Evolutionary conservation across 2,329 filamentous ascomycete species (phyloP), one percentile per base, ranked within the genome.

Genomic region (Cladosporium oxysporum): DNA sequence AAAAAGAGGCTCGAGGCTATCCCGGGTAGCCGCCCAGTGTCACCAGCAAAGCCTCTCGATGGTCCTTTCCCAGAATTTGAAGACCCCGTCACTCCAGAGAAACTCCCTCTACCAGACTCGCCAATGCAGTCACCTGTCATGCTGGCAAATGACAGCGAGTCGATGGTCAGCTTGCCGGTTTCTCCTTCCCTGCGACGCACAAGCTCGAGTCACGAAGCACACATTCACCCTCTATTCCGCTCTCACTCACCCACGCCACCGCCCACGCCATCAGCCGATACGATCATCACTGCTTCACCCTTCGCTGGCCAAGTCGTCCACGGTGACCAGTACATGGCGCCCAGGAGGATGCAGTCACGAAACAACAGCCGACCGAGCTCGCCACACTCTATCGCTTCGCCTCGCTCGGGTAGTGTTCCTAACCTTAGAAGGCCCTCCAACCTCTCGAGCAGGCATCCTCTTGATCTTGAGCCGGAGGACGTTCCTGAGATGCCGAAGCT

Each of bases 151-250:
- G 53, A 49, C 53, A 49, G 33, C 37, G 62, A 58, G 14, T 63
- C 60, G 2, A 35, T 29, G 14, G n/a, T 41, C 37, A 55, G 35
- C 31, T 33, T 61, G 23, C 58, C 44, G 29, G 21, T 62, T 1
- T 58, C 58, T 14, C 58, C 58, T 23, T 44, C 49, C 18, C 33
- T 60, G 23, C 57, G 49, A 18, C 58, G 57, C 47, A 47, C 31
- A 26, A 61, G 47, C 58, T 66, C 64, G 14, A 67, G 29, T 29
- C 83, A 82, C 71, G 89, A 92, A 76, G 83, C 88, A 5, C 87
- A 93, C 73, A 92, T 93, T 57, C 90, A 93, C 75, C 90, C 90
- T 8, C 83, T 93, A 2, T 93, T 93, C 80, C 84, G 90, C 67
- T 88, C 88, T 6, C 89, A 91, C 74, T 90, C 87, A 35, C 89